phyloP scores from a whole-genome alignment of 2,329 filamentous ascomycete genomes.

The Pseudogymnoascus sp. region DNA sequence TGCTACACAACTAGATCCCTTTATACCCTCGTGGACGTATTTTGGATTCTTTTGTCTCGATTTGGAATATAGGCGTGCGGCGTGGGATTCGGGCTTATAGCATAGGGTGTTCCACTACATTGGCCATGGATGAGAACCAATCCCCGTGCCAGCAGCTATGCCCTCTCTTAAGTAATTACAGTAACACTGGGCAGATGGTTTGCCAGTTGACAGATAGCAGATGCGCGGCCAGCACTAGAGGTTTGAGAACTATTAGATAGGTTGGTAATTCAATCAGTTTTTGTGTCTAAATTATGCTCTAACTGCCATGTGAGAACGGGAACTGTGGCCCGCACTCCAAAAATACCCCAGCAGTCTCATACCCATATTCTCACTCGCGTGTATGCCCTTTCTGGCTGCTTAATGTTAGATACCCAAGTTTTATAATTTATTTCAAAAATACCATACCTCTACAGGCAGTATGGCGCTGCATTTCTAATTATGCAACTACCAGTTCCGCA shows the following conservation, averaged over 20 bases:
- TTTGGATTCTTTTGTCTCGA: too few species aligned
- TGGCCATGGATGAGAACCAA: too few species aligned
- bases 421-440: background rate
- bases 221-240: background rate
- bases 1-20: too few species aligned
- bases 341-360: background rate
- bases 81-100: too few species aligned
- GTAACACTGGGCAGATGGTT: too few species aligned
- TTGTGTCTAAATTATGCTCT: background rate
- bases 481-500: background rate
- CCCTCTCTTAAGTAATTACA: too few species aligned
- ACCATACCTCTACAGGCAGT: background rate
- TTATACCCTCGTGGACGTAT: too few species aligned
- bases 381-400: background rate
- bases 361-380: background rate
- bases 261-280: background rate
- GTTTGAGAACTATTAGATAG: background rate
- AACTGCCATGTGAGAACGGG: background rate
- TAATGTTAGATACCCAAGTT: background rate
- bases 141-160: too few species aligned
- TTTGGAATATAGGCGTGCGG: too few species aligned
- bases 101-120: too few species aligned
- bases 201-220: background rate
- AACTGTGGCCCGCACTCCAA: background rate
- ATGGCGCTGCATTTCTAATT: background rate